These are phyloP conservation scores for Boletus calvinii DNA, from an alignment of 1,284 basidiomycete species.

Conservation along the genomic window DNA sequence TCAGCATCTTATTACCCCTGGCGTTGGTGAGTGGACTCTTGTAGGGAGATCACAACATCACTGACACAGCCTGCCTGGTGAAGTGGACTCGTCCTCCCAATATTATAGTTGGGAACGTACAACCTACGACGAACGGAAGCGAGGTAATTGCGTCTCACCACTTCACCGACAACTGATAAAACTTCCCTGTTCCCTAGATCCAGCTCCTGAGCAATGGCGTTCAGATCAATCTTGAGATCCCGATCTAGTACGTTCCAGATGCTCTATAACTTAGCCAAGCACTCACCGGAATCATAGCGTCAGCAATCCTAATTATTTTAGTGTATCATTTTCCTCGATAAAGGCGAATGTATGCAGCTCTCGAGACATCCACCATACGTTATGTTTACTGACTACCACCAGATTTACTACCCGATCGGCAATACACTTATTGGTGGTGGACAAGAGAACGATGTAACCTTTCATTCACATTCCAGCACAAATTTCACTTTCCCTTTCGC, in stretches of 20 bases:
- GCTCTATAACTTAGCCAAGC: conserved; percentile 3
- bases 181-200: conserved; percentile 35
- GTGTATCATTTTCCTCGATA: conserved; percentile 69
- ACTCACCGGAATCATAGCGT: conserved; percentile 49
- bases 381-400: conserved; percentile 6
- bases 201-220: conserved; percentile 46
- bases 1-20: conserved; percentile 71
- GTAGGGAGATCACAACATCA: neutral
- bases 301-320: conserved; percentile 85
- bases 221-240: conserved; percentile 62
- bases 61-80: conserved; percentile 14
- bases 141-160: conserved; percentile 38
- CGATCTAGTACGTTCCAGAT: conserved; percentile 52
- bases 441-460: conserved; percentile 56
- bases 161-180: conserved; percentile 1
- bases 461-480: conserved; percentile 63
- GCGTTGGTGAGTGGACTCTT: conserved; percentile 55
- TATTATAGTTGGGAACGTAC: conserved; percentile 60
- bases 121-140: conserved; percentile 39
- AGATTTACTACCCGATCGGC: conserved; percentile 77
- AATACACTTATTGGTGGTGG: conserved; percentile 67
- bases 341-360: conserved; percentile 52
- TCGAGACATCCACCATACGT: neutral
- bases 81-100: conserved; percentile 83
- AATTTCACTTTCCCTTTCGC: conserved; percentile 83